Percentiles rank a stretch among this genome's conserved stretches.
Conservation (phyloP, 2,329 filamentous ascomycete genomes). For the Botrytis byssoidea region DNA sequence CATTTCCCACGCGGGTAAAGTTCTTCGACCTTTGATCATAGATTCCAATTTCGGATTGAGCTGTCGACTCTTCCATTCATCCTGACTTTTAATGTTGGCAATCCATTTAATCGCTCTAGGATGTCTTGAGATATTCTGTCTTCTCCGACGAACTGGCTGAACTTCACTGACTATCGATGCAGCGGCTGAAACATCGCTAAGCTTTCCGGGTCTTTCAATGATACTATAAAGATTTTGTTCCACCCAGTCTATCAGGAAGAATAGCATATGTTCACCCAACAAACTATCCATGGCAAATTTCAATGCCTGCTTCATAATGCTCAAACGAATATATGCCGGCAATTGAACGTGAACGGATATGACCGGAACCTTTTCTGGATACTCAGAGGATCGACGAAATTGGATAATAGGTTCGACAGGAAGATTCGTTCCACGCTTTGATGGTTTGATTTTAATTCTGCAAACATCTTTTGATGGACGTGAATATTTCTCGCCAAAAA, state of each 20-base stretch:
- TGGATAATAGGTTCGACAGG: slow-evolving; percentile 58
- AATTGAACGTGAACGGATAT: slow-evolving; percentile 69
- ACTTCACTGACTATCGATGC: slow-evolving; percentile 62
- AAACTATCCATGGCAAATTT: slow-evolving; percentile 68
- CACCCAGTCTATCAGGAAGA: slow-evolving; percentile 86
- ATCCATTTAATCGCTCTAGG: slow-evolving; percentile 64
- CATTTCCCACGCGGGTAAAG: slow-evolving; percentile 84
- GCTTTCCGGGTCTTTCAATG: slow-evolving; percentile 76
- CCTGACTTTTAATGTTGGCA: slow-evolving; percentile 57
- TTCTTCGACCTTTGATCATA: slow-evolving; percentile 71
- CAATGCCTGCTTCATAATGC: slow-evolving; percentile 75
- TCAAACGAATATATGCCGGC: slow-evolving; percentile 90
- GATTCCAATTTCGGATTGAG: slow-evolving; percentile 62
- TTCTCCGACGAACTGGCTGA: slow-evolving; percentile 30
- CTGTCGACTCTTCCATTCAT: slow-evolving; percentile 70
- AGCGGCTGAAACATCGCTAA: slow-evolving; percentile 81
- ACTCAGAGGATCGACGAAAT: slow-evolving; percentile 69
- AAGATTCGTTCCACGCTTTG: slow-evolving; percentile 50
- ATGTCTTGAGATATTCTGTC: slow-evolving; percentile 44
- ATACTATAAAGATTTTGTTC: slow-evolving; percentile 81
- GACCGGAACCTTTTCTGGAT: slow-evolving; percentile 68
- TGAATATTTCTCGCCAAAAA: slow-evolving; percentile 73
- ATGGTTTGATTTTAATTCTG: slow-evolving; percentile 63
- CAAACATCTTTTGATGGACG: slow-evolving; percentile 62
- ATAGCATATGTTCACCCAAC: slow-evolving; percentile 85